phyloP scores from a whole-genome alignment of 2,329 filamentous ascomycete genomes.

The Davidsoniella neocaledoniae region DNA sequence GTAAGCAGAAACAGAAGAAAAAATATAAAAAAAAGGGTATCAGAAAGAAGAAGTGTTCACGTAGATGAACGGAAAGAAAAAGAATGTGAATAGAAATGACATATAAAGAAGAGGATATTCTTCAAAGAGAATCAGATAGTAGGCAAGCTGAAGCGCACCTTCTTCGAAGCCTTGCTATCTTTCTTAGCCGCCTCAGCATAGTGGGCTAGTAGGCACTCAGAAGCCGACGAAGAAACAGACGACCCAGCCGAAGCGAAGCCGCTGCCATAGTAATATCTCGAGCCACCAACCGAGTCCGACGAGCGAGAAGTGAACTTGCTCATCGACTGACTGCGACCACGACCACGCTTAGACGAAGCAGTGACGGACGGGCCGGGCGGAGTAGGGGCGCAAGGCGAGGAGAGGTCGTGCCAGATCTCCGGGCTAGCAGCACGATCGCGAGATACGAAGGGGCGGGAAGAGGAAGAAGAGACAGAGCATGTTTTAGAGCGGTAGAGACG shows the following conservation, averaged over 20 bases:
- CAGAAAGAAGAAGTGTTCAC: background rate
- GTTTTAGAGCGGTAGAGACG: background rate
- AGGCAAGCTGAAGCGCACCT: slow-evolving; percentile 8
- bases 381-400: background rate
- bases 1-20: background rate
- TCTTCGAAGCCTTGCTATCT: slow-evolving; percentile 6
- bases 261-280: slow-evolving; percentile 6
- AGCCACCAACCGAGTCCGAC: background rate
- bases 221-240: background rate
- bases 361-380: background rate
- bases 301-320: slow-evolving; percentile 9
- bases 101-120: background rate
- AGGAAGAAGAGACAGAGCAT: too few relatives aligned
- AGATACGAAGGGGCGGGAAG: too few relatives aligned
- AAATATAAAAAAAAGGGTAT: background rate
- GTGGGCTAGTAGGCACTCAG: slow-evolving; percentile 4
- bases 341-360: background rate
- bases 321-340: slow-evolving; percentile 2
- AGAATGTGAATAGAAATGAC: background rate
- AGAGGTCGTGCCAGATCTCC: background rate
- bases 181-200: slow-evolving; percentile 10
- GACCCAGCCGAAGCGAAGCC: slow-evolving; percentile 5
- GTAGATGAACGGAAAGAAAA: background rate
- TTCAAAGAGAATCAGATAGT: background rate
- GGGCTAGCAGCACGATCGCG: background rate